phyloP scores from a whole-genome alignment of 345 rosid genomes.

The Euphorbia peplus region DNA sequence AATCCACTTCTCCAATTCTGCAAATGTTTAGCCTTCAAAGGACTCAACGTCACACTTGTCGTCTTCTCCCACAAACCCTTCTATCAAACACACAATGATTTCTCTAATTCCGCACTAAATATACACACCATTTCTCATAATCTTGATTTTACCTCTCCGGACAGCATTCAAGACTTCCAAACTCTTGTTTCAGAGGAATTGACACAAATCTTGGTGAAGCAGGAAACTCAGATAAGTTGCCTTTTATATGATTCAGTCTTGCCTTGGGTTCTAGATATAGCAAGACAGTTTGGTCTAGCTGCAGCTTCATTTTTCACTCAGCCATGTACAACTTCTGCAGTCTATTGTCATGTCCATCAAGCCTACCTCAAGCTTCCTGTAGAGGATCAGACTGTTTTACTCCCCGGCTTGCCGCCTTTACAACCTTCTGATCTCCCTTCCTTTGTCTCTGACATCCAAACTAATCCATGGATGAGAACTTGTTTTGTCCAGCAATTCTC shows the following conservation, averaged over 20 bases:
- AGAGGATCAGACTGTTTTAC: background rate
- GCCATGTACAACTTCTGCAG: constrained; percentile 22
- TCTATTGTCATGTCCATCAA: constrained; percentile 20
- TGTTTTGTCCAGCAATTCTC: background rate
- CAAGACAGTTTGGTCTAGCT: constrained; percentile 14
- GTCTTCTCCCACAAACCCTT: constrained; percentile 16
- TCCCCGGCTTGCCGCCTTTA: background rate
- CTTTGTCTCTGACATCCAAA: background rate
- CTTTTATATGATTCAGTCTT: constrained; percentile 46
- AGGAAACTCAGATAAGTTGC: background rate
- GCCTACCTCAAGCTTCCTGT: constrained; percentile 12
- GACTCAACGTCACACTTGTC: constrained; percentile 40
- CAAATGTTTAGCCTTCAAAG: constrained; percentile 49
- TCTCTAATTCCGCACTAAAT: constrained; percentile 19
- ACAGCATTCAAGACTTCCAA: constrained; percentile 17
- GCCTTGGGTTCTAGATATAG: constrained; percentile 44
- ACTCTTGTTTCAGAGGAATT: constrained; percentile 27
- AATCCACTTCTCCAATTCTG: constrained; percentile 60
- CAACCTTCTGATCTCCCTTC: background rate
- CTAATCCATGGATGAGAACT: background rate
- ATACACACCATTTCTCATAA: constrained; percentile 33
- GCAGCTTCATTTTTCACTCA: constrained; percentile 36
- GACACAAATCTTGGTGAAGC: constrained; percentile 27
- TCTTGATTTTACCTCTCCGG: constrained; percentile 12
- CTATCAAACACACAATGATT: constrained; percentile 19